These are phyloP conservation scores for Naganishia vaughanmartiniae DNA, from an alignment of 768 basidiomycete species.

Conservation along the genomic window DNA sequence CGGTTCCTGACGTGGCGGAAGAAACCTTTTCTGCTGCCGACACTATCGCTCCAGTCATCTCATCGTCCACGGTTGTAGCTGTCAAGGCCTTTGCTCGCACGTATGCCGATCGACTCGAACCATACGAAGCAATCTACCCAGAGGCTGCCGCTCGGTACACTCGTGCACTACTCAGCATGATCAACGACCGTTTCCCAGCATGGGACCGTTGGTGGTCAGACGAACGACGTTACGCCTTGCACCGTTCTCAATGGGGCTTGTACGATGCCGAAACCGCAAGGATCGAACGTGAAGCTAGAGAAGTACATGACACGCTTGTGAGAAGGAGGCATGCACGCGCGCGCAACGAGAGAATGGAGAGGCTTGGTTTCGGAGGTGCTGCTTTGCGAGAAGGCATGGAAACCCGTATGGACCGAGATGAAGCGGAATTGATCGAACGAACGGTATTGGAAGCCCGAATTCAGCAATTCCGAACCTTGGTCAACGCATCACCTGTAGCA, in stretches of 20 bases:
- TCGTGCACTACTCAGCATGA: conserved; percentile 1
- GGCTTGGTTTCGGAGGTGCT: conserved; percentile 2
- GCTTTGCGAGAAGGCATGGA: neutral
- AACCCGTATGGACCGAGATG: conserved; percentile 15
- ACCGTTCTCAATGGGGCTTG: neutral
- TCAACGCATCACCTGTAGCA: neutral
- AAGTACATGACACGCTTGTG: neutral
- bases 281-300: conserved; percentile 7
- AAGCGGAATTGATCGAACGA: conserved; percentile 5
- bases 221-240: conserved; percentile 9
- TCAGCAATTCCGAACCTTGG: conserved; percentile 3
- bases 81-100: conserved; percentile 6
- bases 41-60: neutral
- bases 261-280: conserved; percentile 16
- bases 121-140: conserved; percentile 12
- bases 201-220: conserved; percentile 21
- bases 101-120: conserved; percentile 9
- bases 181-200: conserved; percentile 8
- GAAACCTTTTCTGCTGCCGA: neutral
- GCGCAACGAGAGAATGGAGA: conserved; percentile 2
- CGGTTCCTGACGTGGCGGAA: neutral
- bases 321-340: neutral
- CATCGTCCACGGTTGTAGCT: neutral
- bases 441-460: conserved; percentile 12
- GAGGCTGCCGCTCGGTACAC: conserved; percentile 20